Percentiles rank a stretch among this genome's conserved stretches.
These are phyloP conservation scores for Agaricales sp. DNA, from an alignment of 1,284 basidiomycete species.

Conservation along the genomic window DNA sequence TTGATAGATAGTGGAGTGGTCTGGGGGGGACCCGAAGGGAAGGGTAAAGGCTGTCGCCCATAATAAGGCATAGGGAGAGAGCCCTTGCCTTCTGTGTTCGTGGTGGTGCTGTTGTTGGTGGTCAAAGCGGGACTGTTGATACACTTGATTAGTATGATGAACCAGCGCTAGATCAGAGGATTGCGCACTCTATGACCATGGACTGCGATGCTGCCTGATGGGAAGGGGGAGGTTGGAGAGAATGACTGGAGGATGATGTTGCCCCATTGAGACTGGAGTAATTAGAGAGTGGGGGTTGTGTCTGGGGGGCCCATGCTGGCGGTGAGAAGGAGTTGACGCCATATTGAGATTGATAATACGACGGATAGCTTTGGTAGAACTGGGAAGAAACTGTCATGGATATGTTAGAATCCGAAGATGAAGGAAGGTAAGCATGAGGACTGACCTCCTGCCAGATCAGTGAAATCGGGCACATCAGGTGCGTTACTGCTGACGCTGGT, in stretches of 20 bases:
- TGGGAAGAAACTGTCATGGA: not conserved
- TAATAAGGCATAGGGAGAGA: not conserved
- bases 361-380: not conserved
- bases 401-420: not conserved
- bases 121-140: conserved; percentile 38
- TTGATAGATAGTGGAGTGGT: not conserved
- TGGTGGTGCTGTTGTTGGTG: conserved; percentile 23
- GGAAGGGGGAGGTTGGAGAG: conserved; percentile 14
- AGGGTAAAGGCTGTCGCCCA: not conserved
- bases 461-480: conserved; percentile 1
- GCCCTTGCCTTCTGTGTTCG: not conserved
- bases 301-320: conserved; percentile 7
- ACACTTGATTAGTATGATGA: conserved; percentile 5
- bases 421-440: not conserved
- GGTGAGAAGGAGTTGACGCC: conserved; percentile 7
- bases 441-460: not conserved
- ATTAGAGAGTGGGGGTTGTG: conserved; percentile 23
- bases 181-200: conserved; percentile 44
- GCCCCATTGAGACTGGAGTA: conserved; percentile 24
- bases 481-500: not conserved
- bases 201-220: conserved; percentile 8
- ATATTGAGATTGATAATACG: not conserved
- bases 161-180: not conserved
- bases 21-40: not conserved
- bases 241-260: conserved; percentile 18